Conservation (phyloP, 2,329 filamentous ascomycete genomes). For the Botrytis fabae region DNA sequence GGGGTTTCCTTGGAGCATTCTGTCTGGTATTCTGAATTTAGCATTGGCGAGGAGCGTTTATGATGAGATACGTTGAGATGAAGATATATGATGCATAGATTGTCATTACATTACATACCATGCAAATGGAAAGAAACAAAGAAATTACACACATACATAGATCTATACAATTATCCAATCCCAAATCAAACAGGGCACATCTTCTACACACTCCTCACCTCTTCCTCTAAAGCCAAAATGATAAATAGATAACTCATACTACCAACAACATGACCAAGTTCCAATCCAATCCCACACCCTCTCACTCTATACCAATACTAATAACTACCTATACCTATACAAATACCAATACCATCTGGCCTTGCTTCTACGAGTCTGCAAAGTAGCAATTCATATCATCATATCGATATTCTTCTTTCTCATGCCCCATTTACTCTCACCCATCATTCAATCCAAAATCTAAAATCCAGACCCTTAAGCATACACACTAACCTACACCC, state of each 20-base stretch:
- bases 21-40: not conserved
- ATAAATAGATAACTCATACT: not conserved
- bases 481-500: no score
- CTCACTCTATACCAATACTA: not conserved
- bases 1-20: not conserved
- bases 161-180: not conserved
- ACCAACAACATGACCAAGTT: not conserved
- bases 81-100: conserved; percentile 4
- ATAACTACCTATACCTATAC: no score
- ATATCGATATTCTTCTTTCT: no score
- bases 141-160: not conserved
- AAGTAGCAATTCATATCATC: not conserved
- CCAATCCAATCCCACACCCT: not conserved
- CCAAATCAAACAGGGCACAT: not conserved
- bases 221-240: not conserved
- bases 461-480: no score
- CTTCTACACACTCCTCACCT: not conserved
- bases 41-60: not conserved
- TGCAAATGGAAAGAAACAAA: not conserved
- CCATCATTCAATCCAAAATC: no score
- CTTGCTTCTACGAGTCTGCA: no score
- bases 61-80: not conserved
- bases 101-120: not conserved
- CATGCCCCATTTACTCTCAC: no score
- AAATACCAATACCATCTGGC: not conserved